These are phyloP conservation scores for Thuidium tamariscinum DNA, from an alignment of 225 moss, liverwort and hornwort species.

Conservation along the genomic window DNA sequence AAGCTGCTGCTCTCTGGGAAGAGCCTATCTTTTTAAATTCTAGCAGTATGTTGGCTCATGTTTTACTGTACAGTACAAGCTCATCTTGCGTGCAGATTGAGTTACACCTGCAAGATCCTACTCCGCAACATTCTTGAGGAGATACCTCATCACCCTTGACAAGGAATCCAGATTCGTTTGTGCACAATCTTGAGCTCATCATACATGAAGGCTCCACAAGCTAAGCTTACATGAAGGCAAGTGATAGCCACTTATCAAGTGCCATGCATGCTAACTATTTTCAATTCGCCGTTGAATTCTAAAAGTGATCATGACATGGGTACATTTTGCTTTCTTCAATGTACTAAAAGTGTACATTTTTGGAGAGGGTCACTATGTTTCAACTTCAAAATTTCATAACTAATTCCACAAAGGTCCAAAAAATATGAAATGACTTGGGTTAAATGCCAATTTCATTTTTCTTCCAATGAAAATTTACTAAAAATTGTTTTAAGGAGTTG, in stretches of 20 bases:
- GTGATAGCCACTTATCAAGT: neutral
- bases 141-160: neutral
- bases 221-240: neutral
- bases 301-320: too few relatives aligned
- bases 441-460: too few relatives aligned
- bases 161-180: neutral
- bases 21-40: neutral
- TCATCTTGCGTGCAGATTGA: neutral
- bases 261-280: neutral
- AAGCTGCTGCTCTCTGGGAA: neutral
- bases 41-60: neutral
- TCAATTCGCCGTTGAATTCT: too few relatives aligned
- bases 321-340: too few relatives aligned
- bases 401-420: too few relatives aligned
- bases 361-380: too few relatives aligned
- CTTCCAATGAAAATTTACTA: too few relatives aligned
- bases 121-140: neutral
- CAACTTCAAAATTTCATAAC: too few relatives aligned
- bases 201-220: neutral
- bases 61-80: neutral
- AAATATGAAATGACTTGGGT: too few relatives aligned
- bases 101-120: neutral
- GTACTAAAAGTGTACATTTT: too few relatives aligned
- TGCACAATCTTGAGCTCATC: neutral
- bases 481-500: too few relatives aligned